A percentile compares a stretch with the other conserved stretches of the same genome.
phyloP scores from a whole-genome alignment of 805 yeast genomes.

The Ogataea pini region DNA sequence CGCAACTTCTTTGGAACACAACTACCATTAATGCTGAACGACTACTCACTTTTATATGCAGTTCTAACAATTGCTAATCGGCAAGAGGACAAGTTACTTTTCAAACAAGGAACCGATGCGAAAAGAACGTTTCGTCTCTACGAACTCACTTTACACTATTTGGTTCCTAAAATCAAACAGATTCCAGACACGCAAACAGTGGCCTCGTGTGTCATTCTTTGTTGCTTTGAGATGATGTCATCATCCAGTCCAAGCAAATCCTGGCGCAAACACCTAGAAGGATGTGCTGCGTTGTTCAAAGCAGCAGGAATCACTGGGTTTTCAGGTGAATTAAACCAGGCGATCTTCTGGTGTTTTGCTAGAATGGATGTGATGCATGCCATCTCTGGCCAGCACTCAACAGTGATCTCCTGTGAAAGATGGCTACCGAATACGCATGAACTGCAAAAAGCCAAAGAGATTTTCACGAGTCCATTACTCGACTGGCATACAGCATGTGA shows the following conservation, averaged over 20 bases:
- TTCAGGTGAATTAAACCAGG: conserved; percentile 36
- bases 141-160: conserved; percentile 24
- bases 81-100: conserved; percentile 19
- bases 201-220: conserved; percentile 28
- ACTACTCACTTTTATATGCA: conserved; percentile 18
- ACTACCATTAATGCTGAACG: conserved; percentile 20
- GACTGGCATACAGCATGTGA: conserved; percentile 24
- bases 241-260: conserved; percentile 35
- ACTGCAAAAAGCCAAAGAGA: conserved; percentile 25
- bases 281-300: conserved; percentile 41
- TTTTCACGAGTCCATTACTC: conserved; percentile 19
- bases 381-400: conserved; percentile 40
- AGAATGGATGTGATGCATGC: conserved; percentile 45
- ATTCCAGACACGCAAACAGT: conserved; percentile 17
- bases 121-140: conserved; percentile 21
- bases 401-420: conserved; percentile 36
- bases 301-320: conserved; percentile 42
- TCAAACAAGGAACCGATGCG: conserved; percentile 9
- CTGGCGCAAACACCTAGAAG: conserved; percentile 45
- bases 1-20: conserved; percentile 23
- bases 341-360: conserved; percentile 45
- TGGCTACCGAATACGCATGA: conserved; percentile 36
- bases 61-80: conserved; percentile 24
- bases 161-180: conserved; percentile 17
- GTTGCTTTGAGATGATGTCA: conserved; percentile 46